These are phyloP conservation scores for Brassica carinata DNA, from an alignment of 345 rosid genomes.

Conservation along the genomic window DNA sequence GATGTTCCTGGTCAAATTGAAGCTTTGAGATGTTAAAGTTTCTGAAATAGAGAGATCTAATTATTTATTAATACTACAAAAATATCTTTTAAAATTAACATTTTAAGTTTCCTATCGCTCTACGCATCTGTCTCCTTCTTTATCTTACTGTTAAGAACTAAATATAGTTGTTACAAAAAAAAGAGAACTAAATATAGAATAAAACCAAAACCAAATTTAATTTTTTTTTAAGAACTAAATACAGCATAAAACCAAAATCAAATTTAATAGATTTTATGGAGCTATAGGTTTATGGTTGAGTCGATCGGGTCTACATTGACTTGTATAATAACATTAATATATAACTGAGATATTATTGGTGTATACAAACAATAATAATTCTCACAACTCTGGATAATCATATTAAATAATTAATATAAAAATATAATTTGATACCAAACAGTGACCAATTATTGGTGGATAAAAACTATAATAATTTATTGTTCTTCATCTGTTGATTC, in stretches of 20 bases:
- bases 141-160: neutral
- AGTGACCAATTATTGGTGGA: constrained; percentile 25
- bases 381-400: constrained; percentile 5
- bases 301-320: constrained; percentile 21
- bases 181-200: neutral
- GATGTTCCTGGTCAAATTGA: constrained; percentile 30
- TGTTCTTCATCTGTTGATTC: neutral
- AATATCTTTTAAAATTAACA: neutral
- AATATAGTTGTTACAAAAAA: neutral
- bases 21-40: constrained; percentile 14
- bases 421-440: neutral
- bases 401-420: neutral
- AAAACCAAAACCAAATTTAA: neutral
- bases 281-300: constrained; percentile 6
- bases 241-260: constrained; percentile 2
- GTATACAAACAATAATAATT: neutral
- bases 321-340: neutral
- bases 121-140: constrained; percentile 28
- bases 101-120: constrained; percentile 1
- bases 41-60: constrained; percentile 1
- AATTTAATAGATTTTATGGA: neutral
- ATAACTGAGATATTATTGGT: constrained; percentile 18
- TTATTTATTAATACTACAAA: neutral
- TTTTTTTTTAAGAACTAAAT: neutral
- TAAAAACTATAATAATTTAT: constrained; percentile 5